Conservation (phyloP, 495 filamentous ascomycete genomes). For the Penicillium angulare region DNA sequence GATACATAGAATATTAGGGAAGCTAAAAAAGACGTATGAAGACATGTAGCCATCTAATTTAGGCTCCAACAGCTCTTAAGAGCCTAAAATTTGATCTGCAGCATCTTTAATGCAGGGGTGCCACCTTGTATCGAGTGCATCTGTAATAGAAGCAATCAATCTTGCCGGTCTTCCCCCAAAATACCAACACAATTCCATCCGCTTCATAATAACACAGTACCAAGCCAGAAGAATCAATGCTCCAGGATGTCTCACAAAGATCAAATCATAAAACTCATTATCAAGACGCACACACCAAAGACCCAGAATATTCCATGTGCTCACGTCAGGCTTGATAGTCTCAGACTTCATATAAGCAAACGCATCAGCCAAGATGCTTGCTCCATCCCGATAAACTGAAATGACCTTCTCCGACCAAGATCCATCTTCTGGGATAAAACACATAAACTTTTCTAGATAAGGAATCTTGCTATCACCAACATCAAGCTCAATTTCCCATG, state of each 20-base stretch:
- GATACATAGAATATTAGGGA: too few relatives aligned
- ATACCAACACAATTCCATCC: constrained; percentile 32
- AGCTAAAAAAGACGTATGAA: too few relatives aligned
- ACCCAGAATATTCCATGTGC: constrained; percentile 17
- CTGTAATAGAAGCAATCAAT: constrained; percentile 25
- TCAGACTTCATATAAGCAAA: constrained; percentile 13
- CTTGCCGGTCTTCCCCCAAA: constrained; percentile 27
- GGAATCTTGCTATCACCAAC: constrained; percentile 6
- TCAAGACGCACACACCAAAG: constrained; percentile 33
- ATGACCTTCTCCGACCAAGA: constrained; percentile 11
- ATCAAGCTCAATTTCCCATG: constrained; percentile 14
- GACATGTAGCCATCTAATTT: too few relatives aligned
- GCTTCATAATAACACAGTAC: constrained; percentile 37
- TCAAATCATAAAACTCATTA: constrained; percentile 25
- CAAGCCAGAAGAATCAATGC: constrained; percentile 37
- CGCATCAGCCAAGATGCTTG: constrained; percentile 9
- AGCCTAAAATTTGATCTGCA: background rate
- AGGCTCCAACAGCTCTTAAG: background rate
- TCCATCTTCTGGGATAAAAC: constrained; percentile 3
- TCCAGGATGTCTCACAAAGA: constrained; percentile 29
- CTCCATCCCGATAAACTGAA: constrained; percentile 11
- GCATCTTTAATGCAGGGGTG: constrained; percentile 22
- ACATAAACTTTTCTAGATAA: constrained; percentile 11
- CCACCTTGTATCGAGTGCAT: constrained; percentile 28
- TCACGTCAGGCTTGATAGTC: background rate